Evolutionary conservation across 306 rosid genomes (phyloP).

Genomic region (Leucaena leucocephala): DNA sequence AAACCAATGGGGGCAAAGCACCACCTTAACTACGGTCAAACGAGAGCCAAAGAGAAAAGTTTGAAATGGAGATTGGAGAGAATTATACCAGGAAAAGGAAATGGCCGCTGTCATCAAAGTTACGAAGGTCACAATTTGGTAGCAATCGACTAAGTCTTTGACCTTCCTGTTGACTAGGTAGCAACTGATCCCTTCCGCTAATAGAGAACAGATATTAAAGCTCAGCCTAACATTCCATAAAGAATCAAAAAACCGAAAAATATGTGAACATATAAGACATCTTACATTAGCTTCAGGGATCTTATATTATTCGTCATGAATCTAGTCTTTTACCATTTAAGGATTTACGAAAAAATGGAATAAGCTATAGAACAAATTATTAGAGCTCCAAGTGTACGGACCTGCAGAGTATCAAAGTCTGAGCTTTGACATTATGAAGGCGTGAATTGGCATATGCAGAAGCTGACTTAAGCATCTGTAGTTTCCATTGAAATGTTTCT

Average conservation of each 20-base stretch:
- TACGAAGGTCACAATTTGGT: conserved; percentile 65
- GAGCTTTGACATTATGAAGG: conserved; percentile 79
- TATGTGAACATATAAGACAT: conserved; percentile 2
- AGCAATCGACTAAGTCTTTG: conserved; percentile 52
- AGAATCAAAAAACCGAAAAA: conserved; percentile 26
- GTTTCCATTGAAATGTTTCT: conserved; percentile 84
- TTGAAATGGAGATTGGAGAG: conserved; percentile 21
- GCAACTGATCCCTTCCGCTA: conserved; percentile 77
- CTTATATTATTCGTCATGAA: not conserved
- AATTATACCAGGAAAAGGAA: conserved; percentile 77
- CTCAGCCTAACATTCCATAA: conserved; percentile 36
- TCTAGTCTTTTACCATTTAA: not conserved
- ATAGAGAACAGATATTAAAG: conserved; percentile 28
- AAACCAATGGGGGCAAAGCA: conserved; percentile 23
- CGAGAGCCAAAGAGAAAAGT: not conserved
- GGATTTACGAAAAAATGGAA: not conserved
- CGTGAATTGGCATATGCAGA: conserved; percentile 73
- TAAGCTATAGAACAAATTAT: not conserved
- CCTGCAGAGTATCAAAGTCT: conserved; percentile 85
- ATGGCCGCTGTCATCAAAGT: conserved; percentile 68
- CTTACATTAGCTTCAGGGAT: not conserved
- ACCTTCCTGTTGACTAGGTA: conserved; percentile 76
- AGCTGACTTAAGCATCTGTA: conserved; percentile 75
- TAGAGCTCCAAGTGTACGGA: conserved; percentile 29
- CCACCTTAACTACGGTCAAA: conserved; percentile 3